Evolutionary conservation across 495 filamentous ascomycete genomes (phyloP).

Genomic region (Aspergillus taichungensis): DNA sequence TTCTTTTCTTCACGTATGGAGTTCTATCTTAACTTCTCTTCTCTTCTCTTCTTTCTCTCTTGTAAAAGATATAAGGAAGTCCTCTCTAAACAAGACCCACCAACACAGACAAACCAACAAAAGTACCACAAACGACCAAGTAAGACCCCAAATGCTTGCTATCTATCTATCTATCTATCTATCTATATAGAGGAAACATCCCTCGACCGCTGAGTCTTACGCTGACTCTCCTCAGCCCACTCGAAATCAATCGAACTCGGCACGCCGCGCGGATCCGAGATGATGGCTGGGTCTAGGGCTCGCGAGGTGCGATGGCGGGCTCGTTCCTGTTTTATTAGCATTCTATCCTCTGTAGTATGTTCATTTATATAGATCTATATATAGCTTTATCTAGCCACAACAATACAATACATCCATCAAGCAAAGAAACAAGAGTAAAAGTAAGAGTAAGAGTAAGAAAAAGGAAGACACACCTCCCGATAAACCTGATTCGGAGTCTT

Average conservation of each 20-base stretch:
- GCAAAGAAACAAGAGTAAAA: too few relatives aligned
- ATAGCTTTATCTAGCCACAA: not conserved
- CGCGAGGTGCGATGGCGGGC: slow-evolving; percentile 10
- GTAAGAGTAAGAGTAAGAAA: not conserved
- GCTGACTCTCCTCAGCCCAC: slow-evolving; percentile 20
- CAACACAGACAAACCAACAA: too few relatives aligned
- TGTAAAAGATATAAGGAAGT: too few relatives aligned
- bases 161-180: too few relatives aligned
- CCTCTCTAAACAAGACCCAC: too few relatives aligned
- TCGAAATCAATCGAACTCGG: slow-evolving; percentile 21
- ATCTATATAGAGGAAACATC: too few relatives aligned
- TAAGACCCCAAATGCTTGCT: too few relatives aligned
- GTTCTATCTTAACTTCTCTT: too few relatives aligned
- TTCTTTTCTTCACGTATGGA: too few relatives aligned
- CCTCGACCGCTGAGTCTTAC: not conserved
- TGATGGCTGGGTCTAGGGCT: slow-evolving; percentile 21
- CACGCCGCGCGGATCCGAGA: slow-evolving; percentile 16
- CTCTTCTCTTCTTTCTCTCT: too few relatives aligned
- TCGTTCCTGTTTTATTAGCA: slow-evolving; percentile 13
- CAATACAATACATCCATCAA: not conserved
- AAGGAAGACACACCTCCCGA: slow-evolving; percentile 15
- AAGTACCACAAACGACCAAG: too few relatives aligned
- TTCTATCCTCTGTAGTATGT: not conserved
- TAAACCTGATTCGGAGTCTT: slow-evolving; percentile 26
- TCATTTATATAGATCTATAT: not conserved